These are phyloP conservation scores for Penicillium egyptiacum DNA, from an alignment of 495 filamentous ascomycete species.

Conservation along the genomic window DNA sequence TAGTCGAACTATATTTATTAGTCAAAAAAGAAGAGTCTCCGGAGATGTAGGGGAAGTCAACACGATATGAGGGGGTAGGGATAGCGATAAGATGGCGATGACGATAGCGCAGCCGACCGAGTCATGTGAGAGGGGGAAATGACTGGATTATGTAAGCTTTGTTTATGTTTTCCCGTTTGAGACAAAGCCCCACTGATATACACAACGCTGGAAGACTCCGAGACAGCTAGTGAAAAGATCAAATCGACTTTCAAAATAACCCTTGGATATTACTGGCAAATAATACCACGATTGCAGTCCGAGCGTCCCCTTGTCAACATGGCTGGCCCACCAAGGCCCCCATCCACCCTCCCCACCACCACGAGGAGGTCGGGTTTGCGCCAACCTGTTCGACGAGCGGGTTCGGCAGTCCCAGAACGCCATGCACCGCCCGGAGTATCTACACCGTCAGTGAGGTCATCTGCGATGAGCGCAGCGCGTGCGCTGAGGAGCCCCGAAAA, in stretches of 20 bases:
- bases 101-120: conserved; percentile 16
- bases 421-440: conserved; percentile 66
- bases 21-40: neutral
- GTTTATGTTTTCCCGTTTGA: conserved; percentile 47
- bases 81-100: conserved; percentile 18
- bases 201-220: conserved; percentile 10
- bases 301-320: conserved; percentile 34
- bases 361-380: conserved; percentile 56
- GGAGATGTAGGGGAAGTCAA: conserved; percentile 3
- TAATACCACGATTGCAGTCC: neutral
- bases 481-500: conserved; percentile 42
- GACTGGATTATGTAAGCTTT: conserved; percentile 38
- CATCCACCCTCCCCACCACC: conserved; percentile 47
- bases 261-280: neutral
- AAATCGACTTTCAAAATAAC: conserved; percentile 3
- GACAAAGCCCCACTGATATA: conserved; percentile 27
- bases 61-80: conserved; percentile 4
- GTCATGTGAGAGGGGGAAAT: conserved; percentile 41
- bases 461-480: conserved; percentile 47
- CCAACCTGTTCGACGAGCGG: conserved; percentile 48
- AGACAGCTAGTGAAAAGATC: neutral
- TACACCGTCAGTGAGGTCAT: conserved; percentile 56
- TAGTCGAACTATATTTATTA: neutral
- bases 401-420: conserved; percentile 37
- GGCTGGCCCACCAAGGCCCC: conserved; percentile 56